Percentiles rank a stretch among this genome's conserved stretches.
Evolutionary conservation across 371 early-diverging fungal genomes (phyloP).

Genomic region (Apophysomyces sp.): DNA sequence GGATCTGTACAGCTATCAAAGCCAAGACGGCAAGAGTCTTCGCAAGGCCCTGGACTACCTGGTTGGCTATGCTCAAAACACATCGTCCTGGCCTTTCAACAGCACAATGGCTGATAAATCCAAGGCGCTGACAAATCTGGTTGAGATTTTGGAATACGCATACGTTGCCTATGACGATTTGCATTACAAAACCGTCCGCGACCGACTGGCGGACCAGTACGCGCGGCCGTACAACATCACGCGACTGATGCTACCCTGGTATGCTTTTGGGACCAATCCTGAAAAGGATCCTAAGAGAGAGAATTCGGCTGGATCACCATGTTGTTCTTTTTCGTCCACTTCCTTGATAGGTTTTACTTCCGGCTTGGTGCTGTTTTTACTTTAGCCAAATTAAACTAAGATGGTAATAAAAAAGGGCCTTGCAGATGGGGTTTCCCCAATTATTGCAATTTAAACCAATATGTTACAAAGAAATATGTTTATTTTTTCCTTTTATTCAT

Average conservation of each 20-base stretch:
- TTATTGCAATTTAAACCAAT: neutral
- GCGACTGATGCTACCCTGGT: slow-evolving; percentile 20
- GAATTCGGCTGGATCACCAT: no score
- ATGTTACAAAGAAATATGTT: neutral
- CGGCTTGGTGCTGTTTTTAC: neutral
- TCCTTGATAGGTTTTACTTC: neutral
- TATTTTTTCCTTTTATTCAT: neutral
- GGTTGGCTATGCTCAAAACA: slow-evolving; percentile 42
- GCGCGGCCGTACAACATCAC: slow-evolving; percentile 21
- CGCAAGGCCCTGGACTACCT: slow-evolving; percentile 49
- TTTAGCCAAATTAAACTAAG: neutral
- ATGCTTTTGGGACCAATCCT: slow-evolving; percentile 5
- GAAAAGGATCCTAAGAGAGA: neutral
- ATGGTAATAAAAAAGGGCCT: neutral
- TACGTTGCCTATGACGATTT: slow-evolving; percentile 40
- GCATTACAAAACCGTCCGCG: slow-evolving; percentile 12
- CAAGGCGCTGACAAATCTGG: slow-evolving; percentile 18
- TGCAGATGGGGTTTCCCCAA: neutral
- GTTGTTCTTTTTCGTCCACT: neutral
- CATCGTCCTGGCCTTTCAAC: slow-evolving; percentile 37
- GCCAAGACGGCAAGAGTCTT: slow-evolving; percentile 36
- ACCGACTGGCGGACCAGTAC: slow-evolving; percentile 6
- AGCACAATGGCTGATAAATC: slow-evolving; percentile 26
- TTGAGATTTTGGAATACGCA: slow-evolving; percentile 42
- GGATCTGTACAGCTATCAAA: slow-evolving; percentile 35